Conservation (phyloP, 2,329 filamentous ascomycete genomes). For the Colletotrichum tofieldiae region DNA sequence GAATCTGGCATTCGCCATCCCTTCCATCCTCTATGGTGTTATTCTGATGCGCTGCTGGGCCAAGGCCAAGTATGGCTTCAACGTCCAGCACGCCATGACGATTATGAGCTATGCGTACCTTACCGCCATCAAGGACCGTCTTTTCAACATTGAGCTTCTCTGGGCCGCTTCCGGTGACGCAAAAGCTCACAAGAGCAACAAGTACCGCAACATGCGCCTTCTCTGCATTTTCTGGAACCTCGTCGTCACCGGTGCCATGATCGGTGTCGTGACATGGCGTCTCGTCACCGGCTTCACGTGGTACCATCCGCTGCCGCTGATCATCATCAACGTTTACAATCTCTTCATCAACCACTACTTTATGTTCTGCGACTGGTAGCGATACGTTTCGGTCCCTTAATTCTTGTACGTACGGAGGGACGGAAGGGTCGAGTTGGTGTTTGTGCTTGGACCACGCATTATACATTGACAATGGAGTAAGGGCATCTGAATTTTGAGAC, state of each 20-base stretch:
- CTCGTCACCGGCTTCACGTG: constrained; percentile 53
- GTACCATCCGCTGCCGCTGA: constrained; percentile 58
- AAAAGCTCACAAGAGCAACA: constrained; percentile 59
- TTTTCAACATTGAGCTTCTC: constrained; percentile 56
- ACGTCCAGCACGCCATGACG: constrained; percentile 59
- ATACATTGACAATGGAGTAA: constrained; percentile 31
- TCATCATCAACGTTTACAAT: constrained; percentile 57
- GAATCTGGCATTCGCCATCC: constrained; percentile 60
- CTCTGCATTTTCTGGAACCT: constrained; percentile 57
- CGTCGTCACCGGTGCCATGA: constrained; percentile 51
- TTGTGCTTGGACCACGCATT: constrained; percentile 28
- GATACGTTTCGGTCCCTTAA: no score
- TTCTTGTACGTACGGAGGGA: background rate
- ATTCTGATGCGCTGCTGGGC: constrained; percentile 58
- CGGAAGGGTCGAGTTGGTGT: constrained; percentile 5
- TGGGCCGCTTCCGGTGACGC: constrained; percentile 58
- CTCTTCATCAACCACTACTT: constrained; percentile 58
- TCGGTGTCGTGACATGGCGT: constrained; percentile 54
- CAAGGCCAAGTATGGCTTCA: constrained; percentile 58
- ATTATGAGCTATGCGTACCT: constrained; percentile 61
- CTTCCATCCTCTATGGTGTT: constrained; percentile 57
- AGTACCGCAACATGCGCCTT: constrained; percentile 60
- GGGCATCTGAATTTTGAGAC: constrained; percentile 17
- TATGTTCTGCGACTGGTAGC: constrained; percentile 52
- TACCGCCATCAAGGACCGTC: constrained; percentile 58